Evolutionary conservation across 768 basidiomycete genomes (phyloP).

Genomic region (Kwoniella heveanensis): DNA sequence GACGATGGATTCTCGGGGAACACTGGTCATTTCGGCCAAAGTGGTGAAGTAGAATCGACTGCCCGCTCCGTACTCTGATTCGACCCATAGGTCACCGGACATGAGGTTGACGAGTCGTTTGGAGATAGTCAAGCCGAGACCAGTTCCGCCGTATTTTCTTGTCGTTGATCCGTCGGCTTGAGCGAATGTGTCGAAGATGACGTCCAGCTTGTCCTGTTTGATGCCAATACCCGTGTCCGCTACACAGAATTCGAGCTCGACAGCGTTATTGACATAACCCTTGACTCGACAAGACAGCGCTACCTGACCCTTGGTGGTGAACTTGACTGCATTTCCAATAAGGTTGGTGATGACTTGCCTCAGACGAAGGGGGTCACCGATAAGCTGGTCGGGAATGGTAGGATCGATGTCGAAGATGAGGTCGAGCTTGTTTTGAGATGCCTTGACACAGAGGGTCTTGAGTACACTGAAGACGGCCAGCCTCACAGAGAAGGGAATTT

Average conservation of each 20-base stretch:
- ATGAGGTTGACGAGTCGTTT: constrained; percentile 95
- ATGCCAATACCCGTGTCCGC: constrained; percentile 98
- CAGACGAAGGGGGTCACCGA: constrained; percentile 91
- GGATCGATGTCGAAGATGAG: constrained; percentile 95
- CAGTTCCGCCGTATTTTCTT: constrained; percentile 96
- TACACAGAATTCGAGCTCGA: constrained; percentile 94
- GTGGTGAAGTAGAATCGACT: constrained; percentile 85
- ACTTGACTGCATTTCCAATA: constrained; percentile 86
- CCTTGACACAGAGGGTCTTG: constrained; percentile 96
- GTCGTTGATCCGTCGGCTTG: constrained; percentile 99
- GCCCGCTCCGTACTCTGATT: constrained; percentile 88
- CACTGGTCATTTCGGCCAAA: constrained; percentile 44
- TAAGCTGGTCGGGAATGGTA: constrained; percentile 92
- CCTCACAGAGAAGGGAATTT: constrained; percentile 96
- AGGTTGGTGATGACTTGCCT: constrained; percentile 64
- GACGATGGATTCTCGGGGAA: constrained; percentile 43
- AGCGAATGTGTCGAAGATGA: constrained; percentile 99
- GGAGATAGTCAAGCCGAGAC: constrained; percentile 93
- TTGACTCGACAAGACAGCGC: constrained; percentile 73
- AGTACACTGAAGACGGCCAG: constrained; percentile 95
- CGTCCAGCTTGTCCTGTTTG: constrained; percentile 93
- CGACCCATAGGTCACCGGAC: constrained; percentile 99
- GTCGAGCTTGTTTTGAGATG: constrained; percentile 93
- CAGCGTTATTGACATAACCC: constrained; percentile 70
- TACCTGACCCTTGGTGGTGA: constrained; percentile 91